These are phyloP conservation scores for Colletotrichum chrysophilum DNA, from an alignment of 2,329 filamentous ascomycete species.

Conservation along the genomic window DNA sequence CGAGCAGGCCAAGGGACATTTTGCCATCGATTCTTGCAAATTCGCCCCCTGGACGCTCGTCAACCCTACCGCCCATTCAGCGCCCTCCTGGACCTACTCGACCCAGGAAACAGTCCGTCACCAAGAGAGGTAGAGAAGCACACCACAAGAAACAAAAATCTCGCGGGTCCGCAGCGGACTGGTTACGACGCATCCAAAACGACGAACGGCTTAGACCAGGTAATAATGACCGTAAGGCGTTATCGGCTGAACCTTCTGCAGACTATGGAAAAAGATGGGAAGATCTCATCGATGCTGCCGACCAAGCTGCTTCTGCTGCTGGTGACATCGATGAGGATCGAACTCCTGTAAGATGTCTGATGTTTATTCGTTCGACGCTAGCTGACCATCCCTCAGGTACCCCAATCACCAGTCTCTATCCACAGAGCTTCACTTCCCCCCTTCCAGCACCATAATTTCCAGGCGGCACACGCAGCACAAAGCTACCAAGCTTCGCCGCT, in stretches of 20 bases:
- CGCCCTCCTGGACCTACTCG: slow-evolving; percentile 73
- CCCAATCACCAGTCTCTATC: slow-evolving; percentile 69
- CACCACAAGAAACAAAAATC: slow-evolving; percentile 85
- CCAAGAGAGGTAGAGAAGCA: slow-evolving; percentile 75
- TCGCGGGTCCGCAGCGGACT: slow-evolving; percentile 70
- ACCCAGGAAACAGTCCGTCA: slow-evolving; percentile 85
- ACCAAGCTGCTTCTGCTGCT: slow-evolving; percentile 77
- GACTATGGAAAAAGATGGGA: slow-evolving; percentile 93
- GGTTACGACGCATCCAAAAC: slow-evolving; percentile 64
- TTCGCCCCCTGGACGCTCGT: slow-evolving; percentile 86
- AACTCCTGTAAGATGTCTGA: slow-evolving; percentile 71
- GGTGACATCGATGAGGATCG: slow-evolving; percentile 91
- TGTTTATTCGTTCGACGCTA: neutral
- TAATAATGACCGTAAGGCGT: slow-evolving; percentile 79
- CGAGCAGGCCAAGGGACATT: slow-evolving; percentile 71
- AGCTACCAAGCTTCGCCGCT: slow-evolving; percentile 89
- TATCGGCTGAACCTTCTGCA: slow-evolving; percentile 82
- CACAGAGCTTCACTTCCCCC: slow-evolving; percentile 68
- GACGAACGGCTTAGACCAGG: slow-evolving; percentile 68
- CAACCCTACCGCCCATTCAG: slow-evolving; percentile 85
- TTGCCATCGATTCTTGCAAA: slow-evolving; percentile 82
- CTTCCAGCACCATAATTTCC: slow-evolving; percentile 66
- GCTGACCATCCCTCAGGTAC: slow-evolving; percentile 49
- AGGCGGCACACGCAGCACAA: slow-evolving; percentile 44
- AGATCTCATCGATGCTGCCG: slow-evolving; percentile 90